Base-by-base conservation (phyloP, 2,329 filamentous ascomycete species). In the Verticillium nonalfalfae region DNA sequence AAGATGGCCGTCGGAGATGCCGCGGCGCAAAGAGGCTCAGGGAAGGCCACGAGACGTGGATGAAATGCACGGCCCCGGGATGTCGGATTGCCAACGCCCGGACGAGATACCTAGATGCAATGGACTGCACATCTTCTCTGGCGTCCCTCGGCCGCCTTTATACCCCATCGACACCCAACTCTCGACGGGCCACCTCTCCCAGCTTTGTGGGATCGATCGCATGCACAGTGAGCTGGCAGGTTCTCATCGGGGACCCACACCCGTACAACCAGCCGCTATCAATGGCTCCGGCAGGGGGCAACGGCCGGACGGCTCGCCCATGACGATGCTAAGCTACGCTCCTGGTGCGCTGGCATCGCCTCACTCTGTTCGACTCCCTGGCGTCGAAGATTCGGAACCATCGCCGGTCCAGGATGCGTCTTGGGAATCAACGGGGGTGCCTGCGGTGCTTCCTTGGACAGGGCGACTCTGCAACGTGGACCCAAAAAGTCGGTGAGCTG, bases 161-260 rank as follows among this genome's bases (percentile, higher is more conserved):
- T 52, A 52, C 45, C 26, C 45, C 45, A 26, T 52, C 45, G 45
- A 52, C 21, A 52, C 45, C 45, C 45, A 52, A 52, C 45, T n/a
- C 45, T n/a, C n/a, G 45, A 52, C 13, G 45, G 45, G 45, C 18
- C n/a, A 21, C 45, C 9, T 52, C 45, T 52, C 45, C 45, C 45
- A 52, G 18, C 45, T 52, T 26, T 52, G 45, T 52, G 45, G 45
- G 45, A 52, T 52, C 45, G 45, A 52, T 52, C 45, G 18, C 61
- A 60, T 66, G 64, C 64, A 66, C 60, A 65, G 63, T 66, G 64
- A 64, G 64, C 54, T 66, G 64, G 64, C 64, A 66, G 59, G 58
- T 55, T 65, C 61, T 57, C 61, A 63, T 63, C 62, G 58, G 45
- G 63, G 60, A 60, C 63, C 64, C 64, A 66, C 64, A 58, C 59